Base-by-base conservation (phyloP, 1,284 basidiomycete genomes). In the Ustilago xerochloae region DNA sequence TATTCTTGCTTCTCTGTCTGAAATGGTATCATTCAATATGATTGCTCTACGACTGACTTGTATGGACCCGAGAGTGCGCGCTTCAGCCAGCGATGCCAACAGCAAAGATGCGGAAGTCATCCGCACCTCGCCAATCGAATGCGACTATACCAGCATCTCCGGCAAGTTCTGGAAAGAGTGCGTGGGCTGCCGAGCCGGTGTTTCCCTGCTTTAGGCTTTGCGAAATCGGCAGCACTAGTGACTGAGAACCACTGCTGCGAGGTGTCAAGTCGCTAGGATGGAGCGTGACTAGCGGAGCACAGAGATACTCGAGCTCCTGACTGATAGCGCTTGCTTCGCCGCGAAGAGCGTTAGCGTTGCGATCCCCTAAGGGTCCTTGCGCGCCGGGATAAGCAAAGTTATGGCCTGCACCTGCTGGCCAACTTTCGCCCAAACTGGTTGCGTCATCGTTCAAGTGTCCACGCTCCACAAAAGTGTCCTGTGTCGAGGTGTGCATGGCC, bases 111-210 rank as follows among this genome's bases (percentile, higher is more conserved):
- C 75, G 57, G 45, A 68, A 78, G 35, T 78, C 75, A 39, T 78
- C 61, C 0, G 72, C 72, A 26, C 75, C 75, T 2, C 75, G 48
- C 75, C 75, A 78, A 45, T 78, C 76, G 28, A 71, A 75, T 4
- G 72, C 75, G 24, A 70, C 41, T n/a, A 68, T 41, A 10, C 58
- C 68, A 8, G 57, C 72, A 46, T 72, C 60, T 33, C 72, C 75
- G 13, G 35, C 59, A 3, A 62, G 49, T 28, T 75, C 67, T 32
- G 65, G 55, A 26, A 72, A 46, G 12, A 70, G 43, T 22, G 47
- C 36, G 28, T 58, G 54, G 6, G 46, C 55, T 24, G 50, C 48
- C 33, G 63, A 55, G 6, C 16, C n/a, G 10, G 26, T n/a, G 12
- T n/a, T 8, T 26, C 22, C 32, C 6, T 15, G n/a, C 29, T 20